phyloP scores from a whole-genome alignment of 345 rosid genomes.

The Corchorus capsularis region DNA sequence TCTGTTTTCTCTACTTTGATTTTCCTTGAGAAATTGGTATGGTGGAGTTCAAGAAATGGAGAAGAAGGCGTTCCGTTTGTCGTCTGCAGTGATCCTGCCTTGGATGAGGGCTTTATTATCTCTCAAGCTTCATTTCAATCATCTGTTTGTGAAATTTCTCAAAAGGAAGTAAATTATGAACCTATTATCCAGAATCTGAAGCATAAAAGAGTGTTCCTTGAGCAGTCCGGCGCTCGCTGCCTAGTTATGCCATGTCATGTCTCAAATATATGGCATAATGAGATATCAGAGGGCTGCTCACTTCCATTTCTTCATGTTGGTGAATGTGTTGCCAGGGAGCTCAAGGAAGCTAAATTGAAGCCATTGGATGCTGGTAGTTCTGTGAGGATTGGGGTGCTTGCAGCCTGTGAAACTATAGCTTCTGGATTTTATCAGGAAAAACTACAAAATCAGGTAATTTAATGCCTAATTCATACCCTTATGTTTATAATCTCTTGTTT shows the following conservation, averaged over 20 bases:
- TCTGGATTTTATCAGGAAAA: conserved; percentile 61
- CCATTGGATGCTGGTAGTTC: conserved; percentile 65
- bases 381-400: conserved; percentile 65
- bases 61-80: conserved; percentile 44
- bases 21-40: conserved; percentile 50
- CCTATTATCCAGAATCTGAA: conserved; percentile 45
- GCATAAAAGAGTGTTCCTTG: conserved; percentile 57
- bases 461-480: neutral
- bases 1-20: conserved; percentile 48
- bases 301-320: conserved; percentile 61
- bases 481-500: neutral
- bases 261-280: conserved; percentile 57
- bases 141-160: neutral
- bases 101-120: conserved; percentile 8
- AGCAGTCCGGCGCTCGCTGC: conserved; percentile 63
- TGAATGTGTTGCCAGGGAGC: conserved; percentile 65
- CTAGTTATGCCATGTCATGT: conserved; percentile 69
- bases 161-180: neutral
- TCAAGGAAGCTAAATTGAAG: conserved; percentile 55
- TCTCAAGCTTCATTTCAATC: conserved; percentile 6
- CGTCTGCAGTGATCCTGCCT: conserved; percentile 42
- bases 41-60: conserved; percentile 44
- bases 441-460: conserved; percentile 52
- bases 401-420: conserved; percentile 38
- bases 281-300: conserved; percentile 52